Base-by-base conservation (phyloP, 495 filamentous ascomycete species). In the Chaetomium fimeti region DNA sequence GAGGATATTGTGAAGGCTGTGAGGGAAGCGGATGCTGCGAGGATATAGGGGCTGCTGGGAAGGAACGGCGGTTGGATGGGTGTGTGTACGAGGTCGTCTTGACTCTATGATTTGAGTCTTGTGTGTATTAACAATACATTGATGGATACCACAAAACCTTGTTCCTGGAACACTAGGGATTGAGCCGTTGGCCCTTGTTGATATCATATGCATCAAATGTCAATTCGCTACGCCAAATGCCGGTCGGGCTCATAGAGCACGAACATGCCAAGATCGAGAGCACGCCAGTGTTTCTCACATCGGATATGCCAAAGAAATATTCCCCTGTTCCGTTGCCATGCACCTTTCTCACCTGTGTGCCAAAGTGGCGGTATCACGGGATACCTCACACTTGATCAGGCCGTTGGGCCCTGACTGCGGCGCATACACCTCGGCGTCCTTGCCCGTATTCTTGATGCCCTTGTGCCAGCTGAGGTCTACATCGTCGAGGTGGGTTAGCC, bases 391-490 rank as follows among this genome's bases (percentile, higher is more conserved):
- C 76, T 96, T 89, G 82, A 98, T 98, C 65, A 98, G 83, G 49
- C 94, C 94, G 73, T 97, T 98, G 54, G 94, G 94, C 68, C 89
- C 83, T 9, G 89, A 89, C 78, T 98, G 94, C 20, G 94, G 94
- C 32, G 90, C 93, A 74, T 91, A 98, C 49, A 98, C 94, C 74
- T 96, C 92, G 62, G 94, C 94, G 65, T 98, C 88, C 80, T 92
- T 91, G 79, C 94, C 94, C 12, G 91, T 98, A 79, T 98, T 98
- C 84, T 97, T 91, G 72, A 91, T 71, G 27, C 92, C 93, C 79
- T 97, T 96, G 83, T 97, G 91, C 94, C 94, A 98, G 80, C 88
- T 91, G 69, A 98, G 77, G 73, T 96, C 92, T 94, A 75, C 1
- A 27, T 49, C 92, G 97, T 49, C 92, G 97, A 12, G 20, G 45